phyloP scores from a whole-genome alignment of 495 filamentous ascomycete genomes.

The Aspergillus sclerotiicarbonarius region DNA sequence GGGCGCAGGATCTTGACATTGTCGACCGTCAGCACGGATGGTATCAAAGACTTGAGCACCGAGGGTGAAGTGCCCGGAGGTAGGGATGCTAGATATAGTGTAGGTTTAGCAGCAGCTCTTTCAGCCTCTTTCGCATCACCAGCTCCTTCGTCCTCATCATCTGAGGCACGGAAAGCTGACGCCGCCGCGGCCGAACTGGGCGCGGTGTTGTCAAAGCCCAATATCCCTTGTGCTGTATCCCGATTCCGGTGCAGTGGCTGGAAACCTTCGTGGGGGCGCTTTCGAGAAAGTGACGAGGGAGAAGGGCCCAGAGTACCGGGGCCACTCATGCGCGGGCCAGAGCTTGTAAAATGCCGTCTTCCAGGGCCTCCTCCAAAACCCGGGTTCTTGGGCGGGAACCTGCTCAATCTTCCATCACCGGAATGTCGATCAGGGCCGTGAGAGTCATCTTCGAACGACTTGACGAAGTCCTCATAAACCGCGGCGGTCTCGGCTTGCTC shows the following conservation, averaged over 20 bases:
- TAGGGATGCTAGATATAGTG: slow-evolving; percentile 66
- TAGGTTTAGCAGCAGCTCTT: slow-evolving; percentile 79
- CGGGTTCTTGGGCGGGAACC: slow-evolving; percentile 38
- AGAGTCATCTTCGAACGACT: slow-evolving; percentile 78
- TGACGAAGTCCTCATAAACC: slow-evolving; percentile 86
- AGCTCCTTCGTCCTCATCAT: slow-evolving; percentile 51
- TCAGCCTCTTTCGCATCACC: slow-evolving; percentile 57
- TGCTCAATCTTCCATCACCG: slow-evolving; percentile 27
- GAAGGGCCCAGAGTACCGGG: slow-evolving; percentile 72
- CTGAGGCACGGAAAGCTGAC: slow-evolving; percentile 48
- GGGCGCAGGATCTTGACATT: slow-evolving; percentile 71
- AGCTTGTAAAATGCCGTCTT: slow-evolving; percentile 56
- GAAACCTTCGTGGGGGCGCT: slow-evolving; percentile 51
- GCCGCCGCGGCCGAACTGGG: slow-evolving; percentile 35
- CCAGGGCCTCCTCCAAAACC: slow-evolving; percentile 44
- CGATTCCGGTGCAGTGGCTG: slow-evolving; percentile 34
- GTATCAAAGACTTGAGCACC: slow-evolving; percentile 71
- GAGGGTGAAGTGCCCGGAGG: slow-evolving; percentile 67
- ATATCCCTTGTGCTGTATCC: slow-evolving; percentile 41
- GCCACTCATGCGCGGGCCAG: slow-evolving; percentile 60
- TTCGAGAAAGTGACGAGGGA: slow-evolving; percentile 50
- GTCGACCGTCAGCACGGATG: slow-evolving; percentile 67
- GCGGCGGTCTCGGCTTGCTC: slow-evolving; percentile 89
- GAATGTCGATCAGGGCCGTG: slow-evolving; percentile 26
- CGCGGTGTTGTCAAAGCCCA: slow-evolving; percentile 57